phyloP scores from a whole-genome alignment of 495 filamentous ascomycete species.

The Rusavskia elegans region DNA sequence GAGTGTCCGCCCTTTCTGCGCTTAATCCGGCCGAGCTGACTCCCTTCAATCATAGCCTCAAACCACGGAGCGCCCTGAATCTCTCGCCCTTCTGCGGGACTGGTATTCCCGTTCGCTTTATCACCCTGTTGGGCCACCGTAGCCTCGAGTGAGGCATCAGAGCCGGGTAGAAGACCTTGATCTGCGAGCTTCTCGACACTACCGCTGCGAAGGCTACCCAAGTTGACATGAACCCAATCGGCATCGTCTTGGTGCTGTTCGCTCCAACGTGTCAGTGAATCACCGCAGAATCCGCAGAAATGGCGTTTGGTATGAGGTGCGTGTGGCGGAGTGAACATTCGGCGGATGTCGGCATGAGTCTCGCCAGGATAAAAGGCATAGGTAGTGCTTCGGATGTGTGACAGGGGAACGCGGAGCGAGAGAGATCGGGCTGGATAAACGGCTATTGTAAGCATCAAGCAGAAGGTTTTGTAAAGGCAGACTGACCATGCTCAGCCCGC shows the following conservation, averaged over 20 bases:
- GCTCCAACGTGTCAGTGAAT: conserved; percentile 63
- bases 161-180: conserved; percentile 34
- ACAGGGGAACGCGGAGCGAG: conserved; percentile 61
- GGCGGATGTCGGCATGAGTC: conserved; percentile 51
- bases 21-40: conserved; percentile 49
- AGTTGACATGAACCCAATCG: conserved; percentile 56
- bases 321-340: conserved; percentile 46
- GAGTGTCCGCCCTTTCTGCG: conserved; percentile 36
- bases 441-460: background rate
- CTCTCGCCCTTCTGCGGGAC: conserved; percentile 15
- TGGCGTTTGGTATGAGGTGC: conserved; percentile 46
- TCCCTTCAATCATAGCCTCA: conserved; percentile 62
- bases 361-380: conserved; percentile 66
- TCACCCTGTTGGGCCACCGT: no score
- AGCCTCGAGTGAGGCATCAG: conserved; percentile 15
- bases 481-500: conserved; percentile 45
- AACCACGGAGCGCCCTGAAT: conserved; percentile 61
- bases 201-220: conserved; percentile 50
- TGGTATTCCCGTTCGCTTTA: conserved; percentile 20
- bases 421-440: conserved; percentile 3
- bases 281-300: conserved; percentile 87
- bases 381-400: conserved; percentile 56
- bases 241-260: conserved; percentile 52
- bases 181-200: conserved; percentile 56
- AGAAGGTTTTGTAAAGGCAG: background rate